Evolutionary conservation across 2,329 filamentous ascomycete genomes (phyloP), one percentile per base, ranked within the genome.

Genomic region (Pseudogymnoascus sp.): DNA sequence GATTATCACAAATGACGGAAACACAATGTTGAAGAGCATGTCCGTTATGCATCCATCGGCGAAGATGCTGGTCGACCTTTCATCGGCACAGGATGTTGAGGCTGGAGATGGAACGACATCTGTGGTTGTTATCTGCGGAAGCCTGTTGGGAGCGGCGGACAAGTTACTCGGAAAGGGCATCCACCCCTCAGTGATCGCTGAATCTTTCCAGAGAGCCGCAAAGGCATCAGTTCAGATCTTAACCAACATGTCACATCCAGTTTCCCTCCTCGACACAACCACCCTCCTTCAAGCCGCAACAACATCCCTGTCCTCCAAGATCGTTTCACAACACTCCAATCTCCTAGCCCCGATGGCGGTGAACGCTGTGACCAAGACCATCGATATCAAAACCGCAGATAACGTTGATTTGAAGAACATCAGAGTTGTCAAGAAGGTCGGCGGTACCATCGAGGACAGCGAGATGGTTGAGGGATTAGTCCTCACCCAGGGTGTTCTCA

Each of bases 11-110:
- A 99, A 99, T 82, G 95, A 99, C 79, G 95, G 95, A 76, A 96
- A 96, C 81, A 99, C 95, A 64, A 99, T 99, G 93, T 81, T 99
- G 74, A 96, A 90, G 80, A 93, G 93, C 82, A 97, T 99, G 95
- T 90, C 91, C 68, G 95, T 99, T 69, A 92, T 99, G 89, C 95
- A 99, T 75, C 95, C 95, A n/a, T 96, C 96, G 59, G 95, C 95
- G 61, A 97, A 96, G 81, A 99, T 99, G 95, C 83, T 99, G 70
- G 95, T 99, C 73, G 93, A 99, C 77, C 85, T 99, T 67, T 96
- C 93, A 72, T 91, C 95, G 69, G 95, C 95, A 68, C 95, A 99
- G 77, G 95, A 99, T 80, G 92, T 99, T 66, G 95, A 99, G 78
- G 95, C 95, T 67, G 95, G 95, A 79, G 95, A 99, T 76, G 96